Percentiles rank a stretch among this genome's conserved stretches.
Evolutionary conservation across 305 asterid genomes (phyloP).

Genomic region (Striga hermonthica): DNA sequence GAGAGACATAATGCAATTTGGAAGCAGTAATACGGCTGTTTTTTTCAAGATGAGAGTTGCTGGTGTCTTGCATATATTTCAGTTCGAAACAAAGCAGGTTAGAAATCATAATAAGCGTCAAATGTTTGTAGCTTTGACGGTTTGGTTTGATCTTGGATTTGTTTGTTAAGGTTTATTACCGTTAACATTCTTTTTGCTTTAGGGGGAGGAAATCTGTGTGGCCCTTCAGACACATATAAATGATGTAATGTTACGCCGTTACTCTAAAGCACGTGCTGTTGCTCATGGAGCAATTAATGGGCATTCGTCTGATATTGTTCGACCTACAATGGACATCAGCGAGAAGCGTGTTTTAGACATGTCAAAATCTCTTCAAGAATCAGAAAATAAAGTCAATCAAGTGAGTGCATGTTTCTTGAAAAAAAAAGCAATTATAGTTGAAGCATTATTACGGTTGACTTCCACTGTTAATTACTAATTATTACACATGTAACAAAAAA

Average conservation of each 20-base stretch:
- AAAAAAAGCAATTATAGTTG: slow-evolving; percentile 19
- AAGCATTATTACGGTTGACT: slow-evolving; percentile 3
- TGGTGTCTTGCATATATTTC: slow-evolving; percentile 93
- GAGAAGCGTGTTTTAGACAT: slow-evolving; percentile 78
- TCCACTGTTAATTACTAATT: slow-evolving; percentile 7
- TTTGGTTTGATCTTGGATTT: slow-evolving; percentile 7
- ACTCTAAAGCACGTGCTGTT: slow-evolving; percentile 85
- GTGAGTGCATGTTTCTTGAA: slow-evolving; percentile 42
- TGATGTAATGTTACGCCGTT: slow-evolving; percentile 92
- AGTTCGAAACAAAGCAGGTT: slow-evolving; percentile 97
- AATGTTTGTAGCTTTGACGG: slow-evolving; percentile 5
- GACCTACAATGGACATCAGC: slow-evolving; percentile 49
- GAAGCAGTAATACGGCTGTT: slow-evolving; percentile 96
- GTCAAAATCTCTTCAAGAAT: slow-evolving; percentile 83
- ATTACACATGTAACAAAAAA: neutral
- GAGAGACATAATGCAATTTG: slow-evolving; percentile 98
- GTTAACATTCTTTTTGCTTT: slow-evolving; percentile 32
- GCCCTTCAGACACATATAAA: slow-evolving; percentile 99
- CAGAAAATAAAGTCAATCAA: slow-evolving; percentile 63
- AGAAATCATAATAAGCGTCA: slow-evolving; percentile 23
- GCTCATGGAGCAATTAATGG: slow-evolving; percentile 72
- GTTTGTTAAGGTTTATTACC: slow-evolving; percentile 2
- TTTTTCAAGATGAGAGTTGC: slow-evolving; percentile 99
- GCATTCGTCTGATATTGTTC: slow-evolving; percentile 54
- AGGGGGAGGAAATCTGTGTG: slow-evolving; percentile 99